phyloP scores from a whole-genome alignment of 148 eudicot species.

The Nepenthes mirabilis region DNA sequence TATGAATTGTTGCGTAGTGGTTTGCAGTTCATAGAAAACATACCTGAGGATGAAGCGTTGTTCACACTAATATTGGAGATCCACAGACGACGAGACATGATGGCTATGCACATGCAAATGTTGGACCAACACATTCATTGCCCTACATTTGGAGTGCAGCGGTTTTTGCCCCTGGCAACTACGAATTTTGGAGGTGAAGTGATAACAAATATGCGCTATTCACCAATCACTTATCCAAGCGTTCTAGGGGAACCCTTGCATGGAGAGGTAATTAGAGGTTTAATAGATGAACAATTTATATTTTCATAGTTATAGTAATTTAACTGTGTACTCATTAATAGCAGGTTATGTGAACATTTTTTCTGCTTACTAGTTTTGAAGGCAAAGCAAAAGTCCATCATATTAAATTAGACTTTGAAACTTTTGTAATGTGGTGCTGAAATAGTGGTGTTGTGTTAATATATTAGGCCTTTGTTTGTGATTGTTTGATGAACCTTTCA shows the following conservation, averaged over 20 bases:
- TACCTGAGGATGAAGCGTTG: constrained; percentile 90
- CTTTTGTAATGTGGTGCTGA: too few species aligned
- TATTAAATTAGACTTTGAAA: background rate
- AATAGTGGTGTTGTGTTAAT: too few species aligned
- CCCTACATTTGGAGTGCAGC: constrained; percentile 88
- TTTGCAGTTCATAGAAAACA: constrained; percentile 78
- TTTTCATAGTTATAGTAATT: background rate
- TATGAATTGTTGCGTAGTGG: constrained; percentile 86
- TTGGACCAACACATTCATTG: constrained; percentile 96
- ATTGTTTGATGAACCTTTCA: too few species aligned
- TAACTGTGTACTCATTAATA: background rate
- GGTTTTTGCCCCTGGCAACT: constrained; percentile 62
- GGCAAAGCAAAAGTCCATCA: too few species aligned
- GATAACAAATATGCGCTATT: constrained; percentile 54
- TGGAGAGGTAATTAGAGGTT: constrained; percentile 66
- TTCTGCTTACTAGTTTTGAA: background rate
- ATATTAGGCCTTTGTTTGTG: too few species aligned
- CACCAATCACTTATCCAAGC: constrained; percentile 98
- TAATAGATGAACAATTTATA: background rate
- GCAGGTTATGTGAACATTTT: background rate
- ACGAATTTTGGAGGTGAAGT: constrained; percentile 60
- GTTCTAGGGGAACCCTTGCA: constrained; percentile 96
- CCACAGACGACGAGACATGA: constrained; percentile 91
- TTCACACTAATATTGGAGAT: constrained; percentile 88
- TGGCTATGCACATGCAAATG: constrained; percentile 99